A percentile compares a stretch with the other conserved stretches of the same genome.
Evolutionary conservation across 768 basidiomycete genomes (phyloP).

Genomic region (Kwoniella newhampshirensis): DNA sequence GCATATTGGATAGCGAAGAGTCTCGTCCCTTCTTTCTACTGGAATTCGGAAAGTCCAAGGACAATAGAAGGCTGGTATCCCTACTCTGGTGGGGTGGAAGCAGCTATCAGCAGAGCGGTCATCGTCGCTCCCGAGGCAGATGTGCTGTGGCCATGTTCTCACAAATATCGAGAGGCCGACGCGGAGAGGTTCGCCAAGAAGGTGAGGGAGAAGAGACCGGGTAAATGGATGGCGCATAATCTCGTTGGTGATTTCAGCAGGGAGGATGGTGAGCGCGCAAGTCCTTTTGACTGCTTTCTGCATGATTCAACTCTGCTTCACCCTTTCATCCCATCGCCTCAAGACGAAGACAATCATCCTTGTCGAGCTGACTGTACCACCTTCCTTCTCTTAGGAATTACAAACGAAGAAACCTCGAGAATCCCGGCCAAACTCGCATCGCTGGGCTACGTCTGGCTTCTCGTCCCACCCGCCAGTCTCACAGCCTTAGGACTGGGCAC

Average conservation of each 20-base stretch:
- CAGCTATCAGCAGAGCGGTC: slow-evolving; percentile 16
- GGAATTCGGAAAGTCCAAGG: slow-evolving; percentile 17
- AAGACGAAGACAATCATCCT: too few species aligned
- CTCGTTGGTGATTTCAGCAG: slow-evolving; percentile 18
- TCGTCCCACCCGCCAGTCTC: slow-evolving; percentile 3
- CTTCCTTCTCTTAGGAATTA: too few species aligned
- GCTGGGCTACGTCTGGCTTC: slow-evolving; percentile 14
- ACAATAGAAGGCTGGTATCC: slow-evolving; percentile 23
- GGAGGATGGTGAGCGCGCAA: slow-evolving; percentile 15
- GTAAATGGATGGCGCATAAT: slow-evolving; percentile 34
- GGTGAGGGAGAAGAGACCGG: slow-evolving; percentile 17
- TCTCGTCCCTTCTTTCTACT: slow-evolving; percentile 26
- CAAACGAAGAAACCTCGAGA: not conserved
- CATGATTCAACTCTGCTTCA: too few species aligned
- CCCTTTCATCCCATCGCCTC: too few species aligned
- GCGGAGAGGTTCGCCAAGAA: slow-evolving; percentile 12
- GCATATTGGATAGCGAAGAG: slow-evolving; percentile 15
- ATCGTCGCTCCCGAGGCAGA: slow-evolving; percentile 10
- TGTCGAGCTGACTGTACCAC: too few species aligned
- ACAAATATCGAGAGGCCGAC: not conserved
- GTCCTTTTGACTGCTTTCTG: not conserved
- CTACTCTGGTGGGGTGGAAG: slow-evolving; percentile 27
- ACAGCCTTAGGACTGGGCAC: slow-evolving; percentile 5
- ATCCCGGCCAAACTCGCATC: slow-evolving; percentile 8
- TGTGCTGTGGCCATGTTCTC: slow-evolving; percentile 22